Evolutionary conservation across 108 stramenopile species (phyloP).

Genomic region (Cyclotella kingstonii): DNA sequence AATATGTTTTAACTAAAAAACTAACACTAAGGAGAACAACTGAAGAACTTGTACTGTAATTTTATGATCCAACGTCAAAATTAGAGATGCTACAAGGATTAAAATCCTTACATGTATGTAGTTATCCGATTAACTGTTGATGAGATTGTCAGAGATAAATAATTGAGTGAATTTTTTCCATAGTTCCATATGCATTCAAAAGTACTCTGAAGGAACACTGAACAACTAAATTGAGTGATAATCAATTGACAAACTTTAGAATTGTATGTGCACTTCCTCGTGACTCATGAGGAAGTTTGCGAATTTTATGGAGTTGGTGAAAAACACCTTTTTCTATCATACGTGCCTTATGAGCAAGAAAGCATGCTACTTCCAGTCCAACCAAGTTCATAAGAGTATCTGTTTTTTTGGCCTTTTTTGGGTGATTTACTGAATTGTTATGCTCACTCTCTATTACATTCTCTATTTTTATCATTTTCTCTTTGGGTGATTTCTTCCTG

Average conservation of each 20-base stretch:
- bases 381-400: conserved; percentile 66
- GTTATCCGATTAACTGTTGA: too few species aligned
- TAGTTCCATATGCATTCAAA: too few species aligned
- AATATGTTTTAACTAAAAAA: too few species aligned
- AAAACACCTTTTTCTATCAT: conserved; percentile 81
- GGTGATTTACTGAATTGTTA: conserved; percentile 7
- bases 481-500: conserved; percentile 49
- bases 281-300: conserved; percentile 52
- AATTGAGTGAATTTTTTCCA: too few species aligned
- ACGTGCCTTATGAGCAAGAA: conserved; percentile 77
- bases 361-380: conserved; percentile 73
- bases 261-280: conserved; percentile 16
- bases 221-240: too few species aligned
- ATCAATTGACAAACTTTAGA: conserved; percentile 20
- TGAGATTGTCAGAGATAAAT: too few species aligned
- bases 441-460: conserved; percentile 2
- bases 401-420: conserved; percentile 72
- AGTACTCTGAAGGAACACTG: too few species aligned
- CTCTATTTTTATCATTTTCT: conserved; percentile 20
- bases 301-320: conserved; percentile 74
- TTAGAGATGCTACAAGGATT: too few species aligned
- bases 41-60: too few species aligned
- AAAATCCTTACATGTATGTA: too few species aligned
- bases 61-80: too few species aligned
- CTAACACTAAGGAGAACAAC: too few species aligned